Base-by-base conservation (phyloP, 2,329 filamentous ascomycete genomes). In the Ascochyta lentis region DNA sequence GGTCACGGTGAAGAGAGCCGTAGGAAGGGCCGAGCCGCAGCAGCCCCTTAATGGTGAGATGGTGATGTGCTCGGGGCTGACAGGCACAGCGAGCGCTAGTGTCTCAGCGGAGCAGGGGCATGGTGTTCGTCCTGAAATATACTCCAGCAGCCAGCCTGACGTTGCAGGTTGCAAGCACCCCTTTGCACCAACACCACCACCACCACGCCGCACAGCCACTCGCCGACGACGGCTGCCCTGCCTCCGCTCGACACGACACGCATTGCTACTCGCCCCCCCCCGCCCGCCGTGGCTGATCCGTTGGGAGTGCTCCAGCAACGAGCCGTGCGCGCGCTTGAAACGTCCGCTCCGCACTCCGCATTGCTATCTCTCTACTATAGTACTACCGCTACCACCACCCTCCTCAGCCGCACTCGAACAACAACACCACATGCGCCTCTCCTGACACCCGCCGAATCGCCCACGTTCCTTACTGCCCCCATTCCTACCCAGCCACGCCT, bases 31-130 rank as follows among this genome's bases (percentile, higher is more conserved):
- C 54, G 49, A 57, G 48, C 54, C 54, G 54, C 29, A 31, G 12
- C 29, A 26, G 16, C 29, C 40, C 45, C 52, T 33, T 45, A 45
- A 41, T 43, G n/a, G 8, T 33, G 49, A 57, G 34, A 52, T 57
- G 39, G 45, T 45, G 48, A 56, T 56, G 31, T n/a, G 31, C 7
- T 29, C 12, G 5, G 53, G 5, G 53, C 47, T 51, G 53, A 50
- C 54, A 57, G 54, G 54, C 33, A 57, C 49, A 45, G 23, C n/a
- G 29, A 46, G 48, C 54, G 43, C 53, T 55, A 55, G 16, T 35
- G 54, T 57, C 42, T 57, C 54, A 57, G 54, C 44, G 43, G 22
- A 35, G 46, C 54, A 57, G 49, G 54, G 54, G 53, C 40, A 45
- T 31, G 37, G 42, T 42, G 41, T 50, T 46, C 23, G 48, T 33